These are phyloP conservation scores for Forsythia viridissima DNA, from an alignment of 257 asterid species.

Conservation along the genomic window DNA sequence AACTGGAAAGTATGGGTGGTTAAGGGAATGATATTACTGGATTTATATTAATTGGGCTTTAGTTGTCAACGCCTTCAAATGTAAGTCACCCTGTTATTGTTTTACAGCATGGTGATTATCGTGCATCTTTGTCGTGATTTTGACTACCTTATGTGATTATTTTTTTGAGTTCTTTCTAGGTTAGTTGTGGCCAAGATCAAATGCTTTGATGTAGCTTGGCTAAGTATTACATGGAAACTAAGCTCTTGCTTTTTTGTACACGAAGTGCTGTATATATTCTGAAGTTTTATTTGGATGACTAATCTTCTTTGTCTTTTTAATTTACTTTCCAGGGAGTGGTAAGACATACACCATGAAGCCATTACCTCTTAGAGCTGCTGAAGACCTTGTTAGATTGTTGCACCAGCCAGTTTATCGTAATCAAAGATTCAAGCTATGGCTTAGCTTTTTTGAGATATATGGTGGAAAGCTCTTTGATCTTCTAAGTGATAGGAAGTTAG, in stretches of 20 bases:
- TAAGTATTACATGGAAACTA: conserved; percentile 9
- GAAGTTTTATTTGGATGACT: conserved; percentile 13
- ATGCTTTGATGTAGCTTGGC: conserved; percentile 14
- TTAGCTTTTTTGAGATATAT: conserved; percentile 96
- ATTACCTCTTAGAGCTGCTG: conserved; percentile 92
- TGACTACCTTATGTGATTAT: conserved; percentile 3
- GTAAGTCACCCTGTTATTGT: background rate
- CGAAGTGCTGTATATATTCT: conserved; percentile 12
- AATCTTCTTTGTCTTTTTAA: conserved; percentile 7
- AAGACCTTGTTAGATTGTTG: conserved; percentile 82
- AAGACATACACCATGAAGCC: conserved; percentile 99
- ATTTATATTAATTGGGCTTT: background rate
- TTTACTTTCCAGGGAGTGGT: conserved; percentile 74
- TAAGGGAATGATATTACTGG: background rate
- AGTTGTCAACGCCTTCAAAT: conserved; percentile 14
- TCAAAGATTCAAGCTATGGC: conserved; percentile 99
- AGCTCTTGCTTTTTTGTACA: conserved; percentile 12
- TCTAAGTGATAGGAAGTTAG: conserved; percentile 92
- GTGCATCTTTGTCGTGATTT: background rate
- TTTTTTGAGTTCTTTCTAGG: conserved; percentile 2
- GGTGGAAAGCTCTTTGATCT: conserved; percentile 98
- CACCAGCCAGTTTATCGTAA: conserved; percentile 90
- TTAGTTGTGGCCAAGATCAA: conserved; percentile 11
- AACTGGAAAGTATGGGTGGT: background rate
- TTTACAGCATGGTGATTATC: background rate